A percentile compares a stretch with the other conserved stretches of the same genome.
Evolutionary conservation across 768 basidiomycete species (phyloP).

Genomic region (Thelephora ganbajun): DNA sequence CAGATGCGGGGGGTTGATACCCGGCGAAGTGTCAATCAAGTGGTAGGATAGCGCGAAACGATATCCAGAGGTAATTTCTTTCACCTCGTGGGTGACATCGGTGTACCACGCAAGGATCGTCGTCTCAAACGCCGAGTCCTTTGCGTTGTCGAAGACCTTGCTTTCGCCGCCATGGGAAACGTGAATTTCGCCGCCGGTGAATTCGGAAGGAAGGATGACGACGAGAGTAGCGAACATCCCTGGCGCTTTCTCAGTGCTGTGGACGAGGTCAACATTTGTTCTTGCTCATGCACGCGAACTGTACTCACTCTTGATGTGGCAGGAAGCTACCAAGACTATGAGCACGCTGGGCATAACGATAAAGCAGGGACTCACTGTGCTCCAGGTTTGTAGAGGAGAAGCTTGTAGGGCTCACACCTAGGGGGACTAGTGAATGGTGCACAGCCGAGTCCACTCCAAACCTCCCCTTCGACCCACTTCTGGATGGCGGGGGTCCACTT

Average conservation of each 20-base stretch:
- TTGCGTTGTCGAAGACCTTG: slow-evolving; percentile 23
- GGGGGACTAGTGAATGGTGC: slow-evolving; percentile 15
- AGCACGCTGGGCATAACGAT: neutral
- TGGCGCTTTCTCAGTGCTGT: slow-evolving; percentile 29
- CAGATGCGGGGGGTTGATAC: no score
- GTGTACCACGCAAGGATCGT: slow-evolving; percentile 37
- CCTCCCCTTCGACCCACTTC: slow-evolving; percentile 14
- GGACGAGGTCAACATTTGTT: neutral
- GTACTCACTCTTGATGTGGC: slow-evolving; percentile 31
- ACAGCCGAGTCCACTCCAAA: slow-evolving; percentile 26
- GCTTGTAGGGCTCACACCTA: slow-evolving; percentile 29
- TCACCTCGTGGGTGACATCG: slow-evolving; percentile 36
- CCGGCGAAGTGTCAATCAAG: slow-evolving; percentile 23
- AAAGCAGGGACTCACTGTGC: slow-evolving; percentile 27
- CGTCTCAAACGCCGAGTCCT: slow-evolving; percentile 18
- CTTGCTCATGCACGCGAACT: neutral
- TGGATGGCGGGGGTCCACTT: slow-evolving; percentile 25
- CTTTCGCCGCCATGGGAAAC: slow-evolving; percentile 23
- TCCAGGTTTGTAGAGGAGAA: slow-evolving; percentile 32
- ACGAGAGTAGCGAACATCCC: slow-evolving; percentile 41
- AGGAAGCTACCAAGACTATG: slow-evolving; percentile 19
- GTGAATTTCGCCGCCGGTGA: slow-evolving; percentile 31
- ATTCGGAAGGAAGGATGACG: slow-evolving; percentile 31
- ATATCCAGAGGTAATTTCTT: slow-evolving; percentile 32
- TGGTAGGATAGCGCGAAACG: slow-evolving; percentile 38